Evolutionary conservation across 495 filamentous ascomycete species (phyloP).

Genomic region (Thermothielavioides terrestris): DNA sequence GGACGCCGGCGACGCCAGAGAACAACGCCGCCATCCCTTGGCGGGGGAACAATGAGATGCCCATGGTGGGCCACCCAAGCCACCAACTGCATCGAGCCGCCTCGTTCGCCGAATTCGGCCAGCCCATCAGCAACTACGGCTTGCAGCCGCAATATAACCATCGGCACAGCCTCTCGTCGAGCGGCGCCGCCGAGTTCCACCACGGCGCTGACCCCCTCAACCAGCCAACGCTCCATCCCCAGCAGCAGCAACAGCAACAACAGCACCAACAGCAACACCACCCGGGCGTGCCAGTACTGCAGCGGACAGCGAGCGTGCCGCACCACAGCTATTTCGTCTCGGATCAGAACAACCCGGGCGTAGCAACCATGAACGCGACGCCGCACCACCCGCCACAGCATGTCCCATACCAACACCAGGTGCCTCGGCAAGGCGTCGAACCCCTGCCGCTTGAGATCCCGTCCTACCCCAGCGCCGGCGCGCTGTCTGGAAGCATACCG

Average conservation of each 20-base stretch:
- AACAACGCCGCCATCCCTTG: conserved; percentile 29
- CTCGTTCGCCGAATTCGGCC: conserved; percentile 38
- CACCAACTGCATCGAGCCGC: conserved; percentile 34
- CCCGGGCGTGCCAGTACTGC: conserved; percentile 27
- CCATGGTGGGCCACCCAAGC: conserved; percentile 19
- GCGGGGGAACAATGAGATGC: conserved; percentile 22
- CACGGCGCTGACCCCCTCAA: conserved; percentile 15
- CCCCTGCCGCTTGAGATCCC: conserved; percentile 33
- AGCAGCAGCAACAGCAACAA: conserved; percentile 14
- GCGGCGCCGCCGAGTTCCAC: conserved; percentile 33
- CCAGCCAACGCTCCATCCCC: conserved; percentile 6
- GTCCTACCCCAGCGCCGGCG: conserved; percentile 29
- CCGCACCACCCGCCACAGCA: conserved; percentile 19
- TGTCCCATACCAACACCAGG: conserved; percentile 33
- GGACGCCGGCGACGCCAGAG: conserved; percentile 43
- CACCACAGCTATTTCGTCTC: conserved; percentile 41
- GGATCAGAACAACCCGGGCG: conserved; percentile 43
- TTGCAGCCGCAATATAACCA: conserved; percentile 33
- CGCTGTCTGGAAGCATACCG: conserved; percentile 29
- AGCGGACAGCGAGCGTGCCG: conserved; percentile 33
- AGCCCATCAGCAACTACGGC: conserved; percentile 34
- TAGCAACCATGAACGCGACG: conserved; percentile 47
- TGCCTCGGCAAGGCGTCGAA: conserved; percentile 37
- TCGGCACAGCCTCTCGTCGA: conserved; percentile 37
- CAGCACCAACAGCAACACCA: conserved; percentile 27